A percentile compares a stretch with the other conserved stretches of the same genome.
Evolutionary conservation across 768 basidiomycete species (phyloP).

Genomic region (Neoboletus brunneissimus): DNA sequence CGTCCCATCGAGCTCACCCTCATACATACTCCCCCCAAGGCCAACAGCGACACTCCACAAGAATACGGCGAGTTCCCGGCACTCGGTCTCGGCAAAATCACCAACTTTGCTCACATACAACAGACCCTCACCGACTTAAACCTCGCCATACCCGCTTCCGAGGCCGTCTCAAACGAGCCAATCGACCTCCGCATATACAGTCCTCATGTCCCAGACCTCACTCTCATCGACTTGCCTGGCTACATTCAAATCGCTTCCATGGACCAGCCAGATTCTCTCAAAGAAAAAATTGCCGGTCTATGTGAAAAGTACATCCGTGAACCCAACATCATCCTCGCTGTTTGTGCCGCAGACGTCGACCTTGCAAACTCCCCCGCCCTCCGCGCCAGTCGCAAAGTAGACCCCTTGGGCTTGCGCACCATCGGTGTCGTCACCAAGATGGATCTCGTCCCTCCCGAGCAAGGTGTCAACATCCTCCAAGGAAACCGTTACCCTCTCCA

Average conservation of each 20-base stretch:
- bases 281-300: constrained; percentile 83
- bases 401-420: constrained; percentile 91
- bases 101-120: constrained; percentile 90
- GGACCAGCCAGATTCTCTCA: constrained; percentile 93
- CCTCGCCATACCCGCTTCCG: constrained; percentile 82
- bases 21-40: constrained; percentile 74
- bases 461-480: constrained; percentile 75
- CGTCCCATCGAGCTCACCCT: constrained; percentile 97
- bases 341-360: constrained; percentile 98
- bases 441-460: constrained; percentile 88
- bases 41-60: constrained; percentile 48
- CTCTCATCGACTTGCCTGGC: constrained; percentile 95
- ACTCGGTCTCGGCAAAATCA: constrained; percentile 84
- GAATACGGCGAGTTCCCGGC: constrained; percentile 96
- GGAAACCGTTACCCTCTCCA: constrained; percentile 97
- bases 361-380: constrained; percentile 96
- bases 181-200: constrained; percentile 98
- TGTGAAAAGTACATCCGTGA: constrained; percentile 99
- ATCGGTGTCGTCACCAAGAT: constrained; percentile 99
- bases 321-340: constrained; percentile 99
- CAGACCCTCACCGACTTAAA: constrained; percentile 93
- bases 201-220: constrained; percentile 93
- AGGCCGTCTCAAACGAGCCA: constrained; percentile 91
- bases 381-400: constrained; percentile 88
- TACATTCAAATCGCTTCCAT: constrained; percentile 94